Conservation (phyloP, 495 filamentous ascomycete genomes). For the Aspergillus cavernicola region DNA sequence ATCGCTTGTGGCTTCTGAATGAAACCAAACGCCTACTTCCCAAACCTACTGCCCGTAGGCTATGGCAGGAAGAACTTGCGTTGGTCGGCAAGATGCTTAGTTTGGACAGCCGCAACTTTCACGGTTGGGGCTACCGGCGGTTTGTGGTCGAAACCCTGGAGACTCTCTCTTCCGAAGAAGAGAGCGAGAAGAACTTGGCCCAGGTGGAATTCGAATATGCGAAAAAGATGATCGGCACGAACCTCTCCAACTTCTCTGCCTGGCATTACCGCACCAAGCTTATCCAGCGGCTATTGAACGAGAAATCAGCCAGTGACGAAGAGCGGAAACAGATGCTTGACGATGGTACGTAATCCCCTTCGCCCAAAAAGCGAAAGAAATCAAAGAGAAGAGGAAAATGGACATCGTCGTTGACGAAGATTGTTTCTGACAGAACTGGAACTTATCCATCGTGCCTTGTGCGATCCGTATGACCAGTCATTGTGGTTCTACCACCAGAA, state of each 20-base stretch:
- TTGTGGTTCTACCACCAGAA: constrained; percentile 96
- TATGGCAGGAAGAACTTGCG: constrained; percentile 81
- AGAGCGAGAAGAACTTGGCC: constrained; percentile 50
- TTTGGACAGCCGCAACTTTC: constrained; percentile 88
- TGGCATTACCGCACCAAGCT: constrained; percentile 89
- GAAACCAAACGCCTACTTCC: constrained; percentile 63
- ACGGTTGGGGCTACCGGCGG: constrained; percentile 91
- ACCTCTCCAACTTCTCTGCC: constrained; percentile 92
- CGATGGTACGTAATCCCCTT: constrained; percentile 48
- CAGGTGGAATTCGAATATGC: constrained; percentile 87
- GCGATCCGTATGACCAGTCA: constrained; percentile 87
- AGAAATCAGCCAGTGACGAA: constrained; percentile 57
- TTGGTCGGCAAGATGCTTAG: constrained; percentile 82
- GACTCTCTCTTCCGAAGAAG: constrained; percentile 44
- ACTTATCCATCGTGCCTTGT: constrained; percentile 71
- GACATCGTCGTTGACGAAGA: neutral
- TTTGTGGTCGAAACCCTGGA: constrained; percentile 69
- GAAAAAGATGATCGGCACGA: constrained; percentile 73
- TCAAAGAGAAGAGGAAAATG: neutral
- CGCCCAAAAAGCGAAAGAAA: neutral
- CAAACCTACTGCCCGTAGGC: constrained; percentile 43
- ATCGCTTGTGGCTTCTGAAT: constrained; percentile 82
- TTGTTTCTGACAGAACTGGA: constrained; percentile 54
- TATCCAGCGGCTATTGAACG: constrained; percentile 69
- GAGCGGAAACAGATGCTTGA: constrained; percentile 68